These are phyloP conservation scores for Quercus rubra DNA, from an alignment of 306 rosid genomes.

Conservation along the genomic window DNA sequence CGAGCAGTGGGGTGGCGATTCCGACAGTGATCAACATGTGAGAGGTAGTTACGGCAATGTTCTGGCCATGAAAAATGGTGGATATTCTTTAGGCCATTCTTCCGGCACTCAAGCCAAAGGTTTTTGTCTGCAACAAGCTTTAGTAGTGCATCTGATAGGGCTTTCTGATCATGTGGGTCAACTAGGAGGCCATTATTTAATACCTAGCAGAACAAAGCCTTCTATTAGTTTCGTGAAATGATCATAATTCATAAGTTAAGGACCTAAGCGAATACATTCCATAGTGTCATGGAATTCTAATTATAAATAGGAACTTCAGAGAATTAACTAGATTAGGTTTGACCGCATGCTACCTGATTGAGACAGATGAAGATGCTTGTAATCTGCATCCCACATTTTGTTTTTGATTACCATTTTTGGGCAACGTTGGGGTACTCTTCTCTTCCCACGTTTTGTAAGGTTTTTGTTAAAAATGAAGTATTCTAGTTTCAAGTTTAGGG, in stretches of 20 bases:
- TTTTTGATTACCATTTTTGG: no score
- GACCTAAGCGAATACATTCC: not conserved
- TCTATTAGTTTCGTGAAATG: not conserved
- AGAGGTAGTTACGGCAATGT: constrained; percentile 81
- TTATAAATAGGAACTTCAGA: not conserved
- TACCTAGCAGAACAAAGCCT: constrained; percentile 36
- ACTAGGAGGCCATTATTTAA: constrained; percentile 69
- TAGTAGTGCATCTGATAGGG: constrained; percentile 72
- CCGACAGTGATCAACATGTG: constrained; percentile 61
- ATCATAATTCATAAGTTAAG: not conserved
- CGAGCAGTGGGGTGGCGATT: constrained; percentile 59
- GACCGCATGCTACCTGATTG: not conserved
- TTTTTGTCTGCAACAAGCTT: constrained; percentile 74
- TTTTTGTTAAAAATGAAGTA: no score
- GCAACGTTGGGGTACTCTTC: no score
- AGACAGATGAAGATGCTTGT: not conserved
- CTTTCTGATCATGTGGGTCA: constrained; percentile 83
- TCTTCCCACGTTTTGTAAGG: no score
- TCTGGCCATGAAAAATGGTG: constrained; percentile 85
- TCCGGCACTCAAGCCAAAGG: constrained; percentile 76
- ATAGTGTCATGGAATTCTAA: not conserved
- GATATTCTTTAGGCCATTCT: constrained; percentile 72
- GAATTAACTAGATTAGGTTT: no score
- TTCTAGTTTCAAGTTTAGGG: no score
- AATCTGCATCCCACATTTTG: no score